These are phyloP conservation scores for Boletales sp. DNA, from an alignment of 768 basidiomycete species.

Conservation along the genomic window DNA sequence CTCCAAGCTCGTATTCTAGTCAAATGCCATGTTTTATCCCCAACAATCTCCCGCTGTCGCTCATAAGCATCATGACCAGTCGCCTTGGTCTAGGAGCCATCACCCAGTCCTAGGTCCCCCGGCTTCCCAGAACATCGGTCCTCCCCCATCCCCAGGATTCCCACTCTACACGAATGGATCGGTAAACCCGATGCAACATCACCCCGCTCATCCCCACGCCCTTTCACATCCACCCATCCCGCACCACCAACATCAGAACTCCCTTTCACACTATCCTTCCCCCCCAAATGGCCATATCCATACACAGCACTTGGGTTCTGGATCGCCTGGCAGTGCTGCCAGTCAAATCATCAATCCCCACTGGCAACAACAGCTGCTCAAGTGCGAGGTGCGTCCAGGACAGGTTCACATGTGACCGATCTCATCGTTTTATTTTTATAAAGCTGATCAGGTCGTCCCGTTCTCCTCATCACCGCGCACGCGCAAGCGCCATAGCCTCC, in stretches of 20 bases:
- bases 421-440: conserved; percentile 20
- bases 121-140: conserved; percentile 43
- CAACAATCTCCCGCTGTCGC: conserved; percentile 79
- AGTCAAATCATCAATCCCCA: conserved; percentile 73
- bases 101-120: conserved; percentile 50
- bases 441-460: conserved; percentile 83
- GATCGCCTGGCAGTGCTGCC: conserved; percentile 51
- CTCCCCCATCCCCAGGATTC: conserved; percentile 71
- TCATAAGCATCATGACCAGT: conserved; percentile 79
- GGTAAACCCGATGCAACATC: conserved; percentile 58
- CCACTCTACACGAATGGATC: conserved; percentile 71
- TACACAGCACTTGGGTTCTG: conserved; percentile 54
- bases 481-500: conserved; percentile 92
- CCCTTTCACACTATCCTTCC: conserved; percentile 72
- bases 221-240: conserved; percentile 47
- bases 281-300: conserved; percentile 70
- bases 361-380: conserved; percentile 92
- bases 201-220: conserved; percentile 54
- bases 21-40: conserved; percentile 76
- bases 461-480: conserved; percentile 90
- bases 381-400: conserved; percentile 75
- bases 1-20: background rate
- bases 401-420: conserved; percentile 15
- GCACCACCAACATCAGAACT: conserved; percentile 79
- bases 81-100: conserved; percentile 65